Base-by-base conservation (phyloP, 352 stramenopile species). In the Blastocystis sp. region DNA sequence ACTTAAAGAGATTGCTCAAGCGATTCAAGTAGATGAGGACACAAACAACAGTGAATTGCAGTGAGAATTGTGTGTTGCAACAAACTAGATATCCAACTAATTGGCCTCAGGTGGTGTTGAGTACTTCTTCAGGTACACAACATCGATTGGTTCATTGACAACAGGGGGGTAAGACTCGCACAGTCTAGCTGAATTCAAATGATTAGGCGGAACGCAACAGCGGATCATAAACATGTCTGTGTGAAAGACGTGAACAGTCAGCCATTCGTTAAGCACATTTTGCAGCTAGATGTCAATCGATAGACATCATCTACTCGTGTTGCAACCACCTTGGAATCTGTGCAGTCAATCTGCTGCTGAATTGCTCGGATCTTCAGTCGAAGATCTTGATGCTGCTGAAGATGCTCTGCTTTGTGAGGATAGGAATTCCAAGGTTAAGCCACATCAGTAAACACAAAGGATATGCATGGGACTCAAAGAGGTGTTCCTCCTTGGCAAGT, bases 221-320 rank as follows among this genome's bases (percentile, higher is more conserved):
- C 20, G 13, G 11, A n/a, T n/a, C 50, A 59, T 59, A n/a, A 59
- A 59, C 50, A 68, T 53, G 54, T 85, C 73, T 2, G 73, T 39
- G 1, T 66, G 3, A n/a, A 56, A 39, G 9, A 85, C 47, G 37
- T 85, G 73, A n/a, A 85, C 50, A 5, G 73, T 85, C n/a, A 85
- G 73, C 73, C 73, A 85, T 65, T 85, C 73, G 43, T 20, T 68
- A 18, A 85, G 56, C 56, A 85, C 34, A 43, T 85, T 85, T 37
- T 45, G 26, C 30, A 39, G 16, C 73, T 85, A 85, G 34, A 18
- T 65, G 9, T 85, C 37, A 85, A 20, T 1, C 13, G 4, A 1
- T 3, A 20, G 11, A 37, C 47, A 43, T 11, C 47, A 18, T 43
- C 1, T 20, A 85, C 73, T 11, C 73, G 54, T 24, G 26, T 66